Conservation (phyloP, 2,329 filamentous ascomycete species). For the Xylaria sp. region DNA sequence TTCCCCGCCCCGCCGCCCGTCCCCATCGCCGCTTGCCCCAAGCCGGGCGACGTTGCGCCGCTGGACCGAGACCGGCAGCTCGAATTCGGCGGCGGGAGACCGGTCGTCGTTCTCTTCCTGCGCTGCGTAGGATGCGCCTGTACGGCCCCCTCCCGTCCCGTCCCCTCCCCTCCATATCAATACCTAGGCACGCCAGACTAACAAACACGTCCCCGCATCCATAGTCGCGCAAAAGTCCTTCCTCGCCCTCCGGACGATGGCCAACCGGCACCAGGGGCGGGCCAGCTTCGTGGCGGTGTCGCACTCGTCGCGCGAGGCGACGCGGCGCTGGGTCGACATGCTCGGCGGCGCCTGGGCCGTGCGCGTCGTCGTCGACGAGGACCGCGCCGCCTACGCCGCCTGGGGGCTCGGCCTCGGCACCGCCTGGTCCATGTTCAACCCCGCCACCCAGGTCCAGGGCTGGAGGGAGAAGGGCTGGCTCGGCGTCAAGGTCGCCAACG, state of each 20-base stretch:
- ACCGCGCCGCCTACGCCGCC: slow-evolving; percentile 58
- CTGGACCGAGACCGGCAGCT: slow-evolving; percentile 50
- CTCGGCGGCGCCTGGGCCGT: slow-evolving; percentile 61
- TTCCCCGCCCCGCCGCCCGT: slow-evolving; percentile 55
- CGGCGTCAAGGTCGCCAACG: slow-evolving; percentile 52
- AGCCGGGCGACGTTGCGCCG: slow-evolving; percentile 52
- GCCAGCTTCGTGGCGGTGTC: slow-evolving; percentile 62
- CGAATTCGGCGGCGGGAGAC: slow-evolving; percentile 46
- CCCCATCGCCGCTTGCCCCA: slow-evolving; percentile 47
- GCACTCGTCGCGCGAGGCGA: slow-evolving; percentile 59
- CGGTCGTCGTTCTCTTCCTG: slow-evolving; percentile 54
- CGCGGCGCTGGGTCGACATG: slow-evolving; percentile 59
- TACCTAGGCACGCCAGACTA: slow-evolving; percentile 3
- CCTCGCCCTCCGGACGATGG: slow-evolving; percentile 56
- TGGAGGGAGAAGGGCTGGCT: slow-evolving; percentile 61
- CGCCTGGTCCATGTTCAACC: slow-evolving; percentile 57
- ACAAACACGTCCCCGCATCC: slow-evolving; percentile 7
- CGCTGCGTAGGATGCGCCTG: slow-evolving; percentile 60
- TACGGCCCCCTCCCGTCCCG: slow-evolving; percentile 37
- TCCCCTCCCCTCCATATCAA: neutral
- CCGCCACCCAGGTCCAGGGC: slow-evolving; percentile 53
- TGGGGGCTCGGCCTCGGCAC: slow-evolving; percentile 59
- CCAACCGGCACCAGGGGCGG: slow-evolving; percentile 51
- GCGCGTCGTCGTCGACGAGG: slow-evolving; percentile 58
- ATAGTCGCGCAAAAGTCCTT: slow-evolving; percentile 61